Base-by-base conservation (phyloP, 2,329 filamentous ascomycete species). In the Lasiodiplodia sp. region DNA sequence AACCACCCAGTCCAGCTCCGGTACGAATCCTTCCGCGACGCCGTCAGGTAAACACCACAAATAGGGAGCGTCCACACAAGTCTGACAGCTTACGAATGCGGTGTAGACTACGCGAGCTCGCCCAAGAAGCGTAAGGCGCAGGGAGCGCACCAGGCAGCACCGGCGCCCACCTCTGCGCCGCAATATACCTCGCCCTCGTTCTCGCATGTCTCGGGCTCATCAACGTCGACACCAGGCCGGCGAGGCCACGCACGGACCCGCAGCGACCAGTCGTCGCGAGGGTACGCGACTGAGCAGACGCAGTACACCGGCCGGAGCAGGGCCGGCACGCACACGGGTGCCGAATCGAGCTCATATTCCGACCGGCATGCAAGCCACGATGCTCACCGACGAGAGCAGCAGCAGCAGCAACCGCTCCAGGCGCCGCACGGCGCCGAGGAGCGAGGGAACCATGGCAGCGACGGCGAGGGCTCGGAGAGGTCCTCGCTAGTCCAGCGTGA, bases 101-200 rank as follows among this genome's bases (percentile, higher is more conserved):
- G 84, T 82, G 78, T 83, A 78, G 88, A 91, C 76, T 86, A 89
- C 79, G 88, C 89, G 76, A 91, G 92, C 78, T 93, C 92, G 70
- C 93, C 93, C 38, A 92, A 91, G 78, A 97, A 97, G 83, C 90
- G 94, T 75, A 97, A 97, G 82, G 89, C 91, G 52, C 81, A 84
- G 75, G 84, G 85, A 34, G 79, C 80, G 38, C 86, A 88, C 73
- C 82, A 82, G 69, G 77, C 83, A 68, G 81, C 82, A 68, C 85
- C 86, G 52, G 80, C 83, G 25, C 86, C 86, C 23, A 82, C 85
- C 64, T 83, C 82, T 58, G 83, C 83, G 71, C 80, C 82, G 14
- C 79, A 82, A 63, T 83, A 86, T 73, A 66, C 60, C 3, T 69
- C 67, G 60, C 67, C 67, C n/a, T 69, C 67, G 14, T 65, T 69